Conservation (phyloP, 2,329 filamentous ascomycete genomes). For the Metarhizium sp. region DNA sequence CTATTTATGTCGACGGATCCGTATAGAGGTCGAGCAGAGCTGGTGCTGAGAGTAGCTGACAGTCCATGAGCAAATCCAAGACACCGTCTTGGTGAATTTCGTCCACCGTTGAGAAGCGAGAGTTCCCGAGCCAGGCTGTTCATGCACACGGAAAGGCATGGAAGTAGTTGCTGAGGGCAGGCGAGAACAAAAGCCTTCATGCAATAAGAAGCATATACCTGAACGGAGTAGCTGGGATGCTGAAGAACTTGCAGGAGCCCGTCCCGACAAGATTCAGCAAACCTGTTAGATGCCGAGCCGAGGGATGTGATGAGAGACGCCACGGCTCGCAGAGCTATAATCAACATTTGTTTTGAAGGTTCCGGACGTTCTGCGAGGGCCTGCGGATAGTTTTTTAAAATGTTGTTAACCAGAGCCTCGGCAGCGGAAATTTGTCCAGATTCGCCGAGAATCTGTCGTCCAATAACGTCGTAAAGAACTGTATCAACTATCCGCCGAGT, state of each 20-base stretch:
- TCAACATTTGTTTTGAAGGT: conserved; percentile 77
- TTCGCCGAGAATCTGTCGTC: conserved; percentile 74
- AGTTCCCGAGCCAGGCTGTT: conserved; percentile 88
- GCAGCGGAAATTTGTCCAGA: conserved; percentile 79
- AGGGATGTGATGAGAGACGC: conserved; percentile 69
- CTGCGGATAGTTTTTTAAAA: conserved; percentile 92
- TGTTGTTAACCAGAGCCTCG: conserved; percentile 71
- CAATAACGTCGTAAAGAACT: conserved; percentile 75
- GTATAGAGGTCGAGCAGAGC: conserved; percentile 78
- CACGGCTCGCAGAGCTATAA: conserved; percentile 69
- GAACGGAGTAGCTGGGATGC: conserved; percentile 93
- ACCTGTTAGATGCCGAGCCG: conserved; percentile 68
- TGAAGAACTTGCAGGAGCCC: conserved; percentile 82
- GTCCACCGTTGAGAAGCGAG: conserved; percentile 61
- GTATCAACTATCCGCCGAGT: conserved; percentile 77
- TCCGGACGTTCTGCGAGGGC: conserved; percentile 78
- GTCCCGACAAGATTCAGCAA: conserved; percentile 80
- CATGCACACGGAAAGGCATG: conserved; percentile 90
- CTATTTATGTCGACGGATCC: conserved; percentile 95
- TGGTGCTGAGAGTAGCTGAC: conserved; percentile 83
- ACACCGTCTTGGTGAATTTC: conserved; percentile 74
- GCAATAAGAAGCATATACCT: conserved; percentile 80
- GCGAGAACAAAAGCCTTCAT: conserved; percentile 81
- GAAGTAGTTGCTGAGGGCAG: conserved; percentile 84
- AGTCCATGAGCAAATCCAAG: conserved; percentile 87